Evolutionary conservation across 2,329 filamentous ascomycete species (phyloP).

Genomic region (Claviceps fusiformis): DNA sequence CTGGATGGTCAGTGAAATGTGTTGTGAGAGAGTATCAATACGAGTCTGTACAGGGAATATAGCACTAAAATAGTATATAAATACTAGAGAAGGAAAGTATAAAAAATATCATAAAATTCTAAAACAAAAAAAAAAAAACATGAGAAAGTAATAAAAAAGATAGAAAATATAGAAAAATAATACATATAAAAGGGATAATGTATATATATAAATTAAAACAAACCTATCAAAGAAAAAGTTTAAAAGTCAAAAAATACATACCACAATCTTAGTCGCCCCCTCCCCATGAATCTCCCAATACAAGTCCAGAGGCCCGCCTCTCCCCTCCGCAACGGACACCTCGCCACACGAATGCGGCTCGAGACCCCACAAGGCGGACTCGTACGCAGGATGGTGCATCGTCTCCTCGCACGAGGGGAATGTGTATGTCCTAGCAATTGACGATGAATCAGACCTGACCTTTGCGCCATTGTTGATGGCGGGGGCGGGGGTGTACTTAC

Average conservation of each 20-base stretch:
- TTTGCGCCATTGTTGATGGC: background rate
- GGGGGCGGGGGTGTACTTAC: background rate
- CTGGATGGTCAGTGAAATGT: conserved; percentile 26
- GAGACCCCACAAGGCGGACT: conserved; percentile 54
- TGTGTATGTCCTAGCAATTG: background rate
- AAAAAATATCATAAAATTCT: too few species aligned
- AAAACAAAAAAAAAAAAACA: too few species aligned
- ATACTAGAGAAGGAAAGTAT: too few species aligned
- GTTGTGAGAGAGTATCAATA: too few species aligned
- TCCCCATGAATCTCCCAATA: conserved; percentile 69
- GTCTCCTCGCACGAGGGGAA: conserved; percentile 42
- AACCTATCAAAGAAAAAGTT: background rate
- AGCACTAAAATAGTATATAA: too few species aligned
- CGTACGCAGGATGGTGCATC: conserved; percentile 50
- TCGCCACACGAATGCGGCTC: conserved; percentile 49
- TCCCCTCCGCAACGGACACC: conserved; percentile 48
- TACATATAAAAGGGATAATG: too few species aligned
- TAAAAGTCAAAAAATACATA: conserved; percentile 30
- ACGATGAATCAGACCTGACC: background rate
- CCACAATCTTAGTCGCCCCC: conserved; percentile 58
- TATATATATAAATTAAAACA: background rate
- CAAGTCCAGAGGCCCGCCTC: conserved; percentile 64
- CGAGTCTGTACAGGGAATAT: too few species aligned
- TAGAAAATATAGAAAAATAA: too few species aligned
- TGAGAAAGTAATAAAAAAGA: too few species aligned